phyloP scores from a whole-genome alignment of 108 stramenopile species.

The Pseudonitzschia pungens region DNA sequence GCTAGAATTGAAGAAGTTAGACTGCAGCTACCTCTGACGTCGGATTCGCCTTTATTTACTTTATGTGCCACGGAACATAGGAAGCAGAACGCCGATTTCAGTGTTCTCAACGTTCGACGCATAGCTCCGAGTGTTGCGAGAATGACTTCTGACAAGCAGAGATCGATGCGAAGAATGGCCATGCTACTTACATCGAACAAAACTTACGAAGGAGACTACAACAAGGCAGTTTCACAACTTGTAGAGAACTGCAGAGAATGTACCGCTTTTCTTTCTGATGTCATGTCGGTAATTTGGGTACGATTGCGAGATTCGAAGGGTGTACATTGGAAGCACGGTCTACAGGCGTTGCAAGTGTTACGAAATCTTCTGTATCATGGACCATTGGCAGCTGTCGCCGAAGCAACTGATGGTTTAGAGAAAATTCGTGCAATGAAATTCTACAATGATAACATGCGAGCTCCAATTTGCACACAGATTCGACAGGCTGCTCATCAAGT shows the following conservation, averaged over 20 bases:
- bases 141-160: slow-evolving; percentile 52
- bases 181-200: slow-evolving; percentile 77
- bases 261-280: slow-evolving; percentile 63
- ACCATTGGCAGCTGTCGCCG: slow-evolving; percentile 71
- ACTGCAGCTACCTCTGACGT: slow-evolving; percentile 29
- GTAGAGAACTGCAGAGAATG: slow-evolving; percentile 70
- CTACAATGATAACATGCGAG: slow-evolving; percentile 68
- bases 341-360: slow-evolving; percentile 69
- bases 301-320: slow-evolving; percentile 67
- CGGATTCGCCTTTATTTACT: slow-evolving; percentile 73
- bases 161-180: slow-evolving; percentile 56
- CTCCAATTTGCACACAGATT: slow-evolving; percentile 53
- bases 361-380: slow-evolving; percentile 79
- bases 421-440: slow-evolving; percentile 72
- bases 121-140: slow-evolving; percentile 67
- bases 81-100: slow-evolving; percentile 66
- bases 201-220: slow-evolving; percentile 68
- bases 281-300: slow-evolving; percentile 86
- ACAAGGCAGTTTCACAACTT: slow-evolving; percentile 56
- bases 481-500: slow-evolving; percentile 61
- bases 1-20: slow-evolving; percentile 75
- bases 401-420: slow-evolving; percentile 82
- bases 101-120: slow-evolving; percentile 55
- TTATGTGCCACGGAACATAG: slow-evolving; percentile 65
- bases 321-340: slow-evolving; percentile 69